phyloP scores from a whole-genome alignment of 805 yeast genomes.

The Candida nanaspora region DNA sequence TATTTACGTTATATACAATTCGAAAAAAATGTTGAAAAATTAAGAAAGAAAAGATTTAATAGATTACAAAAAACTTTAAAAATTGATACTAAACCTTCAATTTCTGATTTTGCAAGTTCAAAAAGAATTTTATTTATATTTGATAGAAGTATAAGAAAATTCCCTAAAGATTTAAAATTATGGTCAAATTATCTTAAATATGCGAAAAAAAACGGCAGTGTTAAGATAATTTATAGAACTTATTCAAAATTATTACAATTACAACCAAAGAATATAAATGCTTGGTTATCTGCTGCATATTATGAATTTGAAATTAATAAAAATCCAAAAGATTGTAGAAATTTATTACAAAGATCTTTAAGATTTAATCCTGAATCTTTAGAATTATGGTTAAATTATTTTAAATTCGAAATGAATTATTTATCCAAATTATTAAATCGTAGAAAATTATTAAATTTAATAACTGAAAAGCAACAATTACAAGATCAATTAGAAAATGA shows the following conservation, averaged over 20 bases:
- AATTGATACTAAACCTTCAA: constrained; percentile 52
- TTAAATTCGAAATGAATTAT: constrained; percentile 81
- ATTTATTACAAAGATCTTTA: constrained; percentile 74
- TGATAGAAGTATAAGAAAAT: constrained; percentile 75
- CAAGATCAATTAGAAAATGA: constrained; percentile 40
- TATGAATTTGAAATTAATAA: constrained; percentile 88
- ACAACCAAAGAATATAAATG: constrained; percentile 85
- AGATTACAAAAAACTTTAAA: constrained; percentile 51
- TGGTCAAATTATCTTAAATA: constrained; percentile 75
- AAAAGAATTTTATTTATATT: constrained; percentile 76
- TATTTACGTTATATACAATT: constrained; percentile 73
- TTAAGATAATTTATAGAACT: constrained; percentile 65
- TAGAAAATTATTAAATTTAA: constrained; percentile 72
- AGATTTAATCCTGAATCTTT: constrained; percentile 72
- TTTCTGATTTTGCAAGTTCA: constrained; percentile 83
- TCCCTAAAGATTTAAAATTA: constrained; percentile 65
- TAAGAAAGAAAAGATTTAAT: constrained; percentile 63
- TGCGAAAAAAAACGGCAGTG: constrained; percentile 60
- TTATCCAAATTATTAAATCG: constrained; percentile 78
- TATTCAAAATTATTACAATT: constrained; percentile 72
- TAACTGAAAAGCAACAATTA: constrained; percentile 64
- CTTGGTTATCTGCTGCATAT: constrained; percentile 93
- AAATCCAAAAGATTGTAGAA: constrained; percentile 83
- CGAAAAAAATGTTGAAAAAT: constrained; percentile 70
- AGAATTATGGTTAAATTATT: constrained; percentile 77